Evolutionary conservation across 2,329 filamentous ascomycete species (phyloP), one percentile per base, ranked within the genome.

Genomic region (Apiospora sp.): DNA sequence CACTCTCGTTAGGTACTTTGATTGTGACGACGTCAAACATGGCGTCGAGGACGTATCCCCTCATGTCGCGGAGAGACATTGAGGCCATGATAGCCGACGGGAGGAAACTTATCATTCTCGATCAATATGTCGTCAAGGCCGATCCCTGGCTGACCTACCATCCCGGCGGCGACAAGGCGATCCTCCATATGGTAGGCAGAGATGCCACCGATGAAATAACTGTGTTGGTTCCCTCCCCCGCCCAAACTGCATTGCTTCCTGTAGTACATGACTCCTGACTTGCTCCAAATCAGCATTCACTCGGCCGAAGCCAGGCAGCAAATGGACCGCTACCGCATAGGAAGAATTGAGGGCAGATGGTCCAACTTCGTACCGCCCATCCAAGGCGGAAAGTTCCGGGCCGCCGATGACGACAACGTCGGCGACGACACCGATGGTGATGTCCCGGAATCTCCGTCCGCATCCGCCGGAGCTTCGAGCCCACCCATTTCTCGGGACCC

Each of bases 311-410:
- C 96, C 22, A 90, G 90, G 77, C 82, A 90, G 73, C 90, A 90
- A 77, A 98, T 98, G 94, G 83, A 90, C 73, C 90, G 89, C 75
- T 98, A 95, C 81, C 91, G 94, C 75, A 94, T 98, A 78, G 96
- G 96, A 64, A 89, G 88, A 75, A 90, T 97, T 72, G 89, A 96
- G 79, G 94, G 94, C 43, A 86, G 85, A 74, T 99, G 96, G 96
- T 85, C 86, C 74, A 98, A 98, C 82, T 97, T 98, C 80, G 79
- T 93, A 8, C 95, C 96, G 5, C 96, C 96, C 0, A 96, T 98
- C 70, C 96, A 98, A 82, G 95, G 95, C 72, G 96, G 96, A 58
- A 87, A 88, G 73, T 97, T 95, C 82, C 89, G 92, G 75, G 83
- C 84, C 30, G 78, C 80, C 22, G 75, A 75, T 67, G 80, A 84